These are phyloP conservation scores for Xylariomycetidae sp. DNA, from an alignment of 2,329 filamentous ascomycete species.

Conservation along the genomic window DNA sequence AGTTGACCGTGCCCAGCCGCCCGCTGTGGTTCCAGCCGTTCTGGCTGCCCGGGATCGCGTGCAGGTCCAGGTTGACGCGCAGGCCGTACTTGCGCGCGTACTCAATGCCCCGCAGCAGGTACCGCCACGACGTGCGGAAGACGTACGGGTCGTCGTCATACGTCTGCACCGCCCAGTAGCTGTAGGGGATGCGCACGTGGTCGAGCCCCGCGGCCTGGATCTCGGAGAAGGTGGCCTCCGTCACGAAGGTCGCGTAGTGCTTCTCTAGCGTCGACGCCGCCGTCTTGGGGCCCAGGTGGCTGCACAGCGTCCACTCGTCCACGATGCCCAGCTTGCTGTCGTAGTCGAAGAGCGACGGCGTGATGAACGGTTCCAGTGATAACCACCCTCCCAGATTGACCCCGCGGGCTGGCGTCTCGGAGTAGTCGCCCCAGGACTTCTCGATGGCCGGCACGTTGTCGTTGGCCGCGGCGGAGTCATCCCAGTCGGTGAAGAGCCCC, in stretches of 20 bases:
- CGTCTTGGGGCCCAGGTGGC: constrained; percentile 61
- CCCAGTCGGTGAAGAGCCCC: constrained; percentile 80
- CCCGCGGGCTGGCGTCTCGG: constrained; percentile 73
- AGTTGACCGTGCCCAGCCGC: constrained; percentile 71
- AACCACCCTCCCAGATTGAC: constrained; percentile 96
- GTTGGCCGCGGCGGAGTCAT: constrained; percentile 77
- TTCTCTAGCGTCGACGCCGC: constrained; percentile 70
- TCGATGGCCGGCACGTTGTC: constrained; percentile 73
- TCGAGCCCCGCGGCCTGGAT: constrained; percentile 87
- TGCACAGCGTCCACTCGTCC: constrained; percentile 80
- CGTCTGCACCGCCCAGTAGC: constrained; percentile 87
- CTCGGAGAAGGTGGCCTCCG: constrained; percentile 74
- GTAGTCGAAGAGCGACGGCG: constrained; percentile 78
- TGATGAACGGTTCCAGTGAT: constrained; percentile 90
- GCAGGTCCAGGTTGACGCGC: constrained; percentile 87
- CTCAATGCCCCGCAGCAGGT: constrained; percentile 87
- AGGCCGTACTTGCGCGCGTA: constrained; percentile 90
- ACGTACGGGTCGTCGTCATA: constrained; percentile 88
- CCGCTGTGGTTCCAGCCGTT: constrained; percentile 99
- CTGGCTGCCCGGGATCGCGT: constrained; percentile 87
- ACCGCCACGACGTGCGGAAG: constrained; percentile 83
- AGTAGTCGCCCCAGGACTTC: constrained; percentile 71
- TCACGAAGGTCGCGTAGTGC: constrained; percentile 88
- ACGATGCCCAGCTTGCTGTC: constrained; percentile 63
- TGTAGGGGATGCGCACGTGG: constrained; percentile 92